Base-by-base conservation (phyloP, 768 basidiomycete species). In the Russula olivacea region DNA sequence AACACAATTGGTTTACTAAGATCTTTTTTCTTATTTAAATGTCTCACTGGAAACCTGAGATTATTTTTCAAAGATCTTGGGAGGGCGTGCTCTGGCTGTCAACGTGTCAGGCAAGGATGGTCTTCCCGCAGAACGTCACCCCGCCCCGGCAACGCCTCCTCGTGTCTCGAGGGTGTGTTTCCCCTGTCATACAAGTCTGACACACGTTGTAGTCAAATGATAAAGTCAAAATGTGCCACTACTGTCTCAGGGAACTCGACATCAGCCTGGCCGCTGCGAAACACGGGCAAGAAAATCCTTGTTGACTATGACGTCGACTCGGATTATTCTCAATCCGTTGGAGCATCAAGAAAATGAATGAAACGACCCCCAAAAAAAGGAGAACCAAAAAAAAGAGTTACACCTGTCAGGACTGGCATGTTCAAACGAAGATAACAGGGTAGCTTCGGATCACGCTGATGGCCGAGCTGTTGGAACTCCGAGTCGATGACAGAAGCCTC, bases 401-500 rank as follows among this genome's bases (percentile, higher is more conserved):
- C n/a, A 28, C 19, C 45, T 38, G 15, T 52, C 30, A 28, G 19
- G 40, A 21, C 21, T 28, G 25, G 43, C 32, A 23, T 12, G 45
- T 63, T 50, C 14, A 53, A 58, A 51, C 19, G 40, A 58, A 32
- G n/a, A 45, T 58, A 25, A 23, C 32, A 38, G 32, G n/a, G 32
- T 41, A 45, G 49, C 32, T 28, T 15, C 36, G 56, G 38, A n/a
- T 34, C 40, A 45, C 36, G 28, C 15, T 11, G 17, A 21, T 45
- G 40, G 58, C 62, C 58, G 58, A 58, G 40, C 34, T 49, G 30
- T 28, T 52, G 36, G 47, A 8, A 49, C 23, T 45, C 36, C 36
- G 36, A 36, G 36, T 36, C 32, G 23, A 49, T 49, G 45, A 4
- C 12, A 28, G 52, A 61, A 63, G 28, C 43, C 52, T 12, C 25